Conservation (phyloP, 73 alveolate species). For the Tetrahymena elliotti region DNA sequence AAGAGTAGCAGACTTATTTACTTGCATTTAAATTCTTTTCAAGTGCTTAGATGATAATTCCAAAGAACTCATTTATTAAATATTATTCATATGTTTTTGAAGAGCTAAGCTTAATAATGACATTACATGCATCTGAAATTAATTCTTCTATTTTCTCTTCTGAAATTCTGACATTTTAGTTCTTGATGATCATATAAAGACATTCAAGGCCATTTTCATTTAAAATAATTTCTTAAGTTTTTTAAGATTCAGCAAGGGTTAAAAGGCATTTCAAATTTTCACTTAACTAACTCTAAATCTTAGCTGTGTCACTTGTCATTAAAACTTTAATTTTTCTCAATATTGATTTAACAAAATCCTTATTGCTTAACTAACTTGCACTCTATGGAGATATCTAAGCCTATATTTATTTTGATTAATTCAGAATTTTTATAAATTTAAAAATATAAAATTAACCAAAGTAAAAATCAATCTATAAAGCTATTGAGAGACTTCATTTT, state of each 20-base stretch:
- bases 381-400: neutral
- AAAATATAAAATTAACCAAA: neutral
- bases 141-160: neutral
- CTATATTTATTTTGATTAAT: neutral
- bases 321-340: neutral
- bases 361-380: neutral
- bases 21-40: neutral
- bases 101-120: neutral
- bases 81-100: neutral
- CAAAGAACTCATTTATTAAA: neutral
- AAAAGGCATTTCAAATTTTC: neutral
- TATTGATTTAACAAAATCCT: neutral
- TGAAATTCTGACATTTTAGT: neutral
- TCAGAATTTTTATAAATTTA: neutral
- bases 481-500: neutral
- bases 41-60: neutral
- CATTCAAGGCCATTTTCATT: neutral
- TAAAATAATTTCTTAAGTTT: neutral
- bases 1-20: neutral
- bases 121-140: neutral
- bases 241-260: neutral
- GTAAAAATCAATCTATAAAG: neutral
- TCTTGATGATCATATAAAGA: neutral
- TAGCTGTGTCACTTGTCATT: neutral
- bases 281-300: neutral